phyloP scores from a whole-genome alignment of 352 stramenopile genomes.

The Hyaloperonospora arabidopsidis region DNA sequence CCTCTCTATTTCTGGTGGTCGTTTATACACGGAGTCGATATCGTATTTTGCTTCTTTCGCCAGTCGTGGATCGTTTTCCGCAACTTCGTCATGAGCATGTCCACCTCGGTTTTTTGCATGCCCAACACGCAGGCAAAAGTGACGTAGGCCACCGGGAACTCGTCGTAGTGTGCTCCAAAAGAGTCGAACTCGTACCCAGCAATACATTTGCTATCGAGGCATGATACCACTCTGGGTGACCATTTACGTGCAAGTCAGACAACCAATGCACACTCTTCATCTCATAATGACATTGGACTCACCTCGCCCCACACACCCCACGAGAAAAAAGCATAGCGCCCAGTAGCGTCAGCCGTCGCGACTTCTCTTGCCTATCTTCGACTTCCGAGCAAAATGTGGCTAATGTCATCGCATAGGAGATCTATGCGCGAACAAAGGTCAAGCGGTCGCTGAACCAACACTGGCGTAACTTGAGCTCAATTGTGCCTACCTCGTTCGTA shows the following conservation, averaged over 20 bases:
- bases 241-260: constrained; percentile 5
- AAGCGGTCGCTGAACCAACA: background rate
- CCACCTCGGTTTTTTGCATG: constrained; percentile 87
- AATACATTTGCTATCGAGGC: constrained; percentile 82
- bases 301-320: constrained; percentile 91
- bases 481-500: constrained; percentile 77
- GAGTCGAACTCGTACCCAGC: constrained; percentile 83
- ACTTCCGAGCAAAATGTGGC: constrained; percentile 34
- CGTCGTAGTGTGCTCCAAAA: constrained; percentile 89
- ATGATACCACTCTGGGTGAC: constrained; percentile 78
- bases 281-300: constrained; percentile 6
- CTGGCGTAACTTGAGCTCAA: background rate
- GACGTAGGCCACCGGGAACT: constrained; percentile 90
- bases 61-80: constrained; percentile 89
- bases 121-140: constrained; percentile 96
- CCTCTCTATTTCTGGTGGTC: background rate
- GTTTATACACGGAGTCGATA: background rate
- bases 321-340: constrained; percentile 98
- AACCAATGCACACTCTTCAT: background rate
- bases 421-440: constrained; percentile 25
- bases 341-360: constrained; percentile 78
- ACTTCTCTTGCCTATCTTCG: constrained; percentile 25
- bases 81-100: constrained; percentile 88
- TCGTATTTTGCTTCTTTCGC: constrained; percentile 33
- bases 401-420: constrained; percentile 89